Base-by-base conservation (phyloP, 2,329 filamentous ascomycete species). In the Sarocladiaceae sp. region DNA sequence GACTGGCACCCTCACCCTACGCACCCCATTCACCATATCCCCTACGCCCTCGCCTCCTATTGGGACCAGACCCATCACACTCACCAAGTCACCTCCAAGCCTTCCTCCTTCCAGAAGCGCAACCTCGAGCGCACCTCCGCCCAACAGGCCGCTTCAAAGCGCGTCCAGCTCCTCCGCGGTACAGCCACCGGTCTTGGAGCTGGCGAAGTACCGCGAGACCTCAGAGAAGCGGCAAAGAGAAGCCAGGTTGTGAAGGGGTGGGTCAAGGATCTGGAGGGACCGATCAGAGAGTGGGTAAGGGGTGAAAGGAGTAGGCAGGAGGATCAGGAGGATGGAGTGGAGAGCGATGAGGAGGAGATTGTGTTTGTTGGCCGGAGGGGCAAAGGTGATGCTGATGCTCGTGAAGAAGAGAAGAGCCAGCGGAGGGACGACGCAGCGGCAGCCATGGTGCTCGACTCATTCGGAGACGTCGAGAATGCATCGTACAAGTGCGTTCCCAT, bases 1-100 rank as follows among this genome's bases (percentile, higher is more conserved):
- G 93, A 98, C 66, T 96, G 86, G 83, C 77, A 85, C 55, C 77
- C 91, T 39, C 81, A 78, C 33, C 88, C 91, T 2, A 93, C 90
- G 12, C 80, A 96, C 62, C 83, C 82, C 4, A 76, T 88, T 42
- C 82, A 84, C 55, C 69, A 76, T 47, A 81, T 96, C 13, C 93
- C 90, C 0, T 97, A 97, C 69, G 89, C 91, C 58, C 74, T 96
- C 45, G 91, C 91, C 2, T 80, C 85, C 13, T 78, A 88, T 50
- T 95, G 89, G 88, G 89, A 95, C 55, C 61, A 61, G 45, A 5
- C 26, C 26, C 40, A 20, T 13, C 26, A 3, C 18, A 29, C 11
- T 53, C 70, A 67, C 51, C 71, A 70, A 13, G n/a, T 16, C 37
- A 35, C 7, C 10, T 7, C 10, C 19, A 20, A 15, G 7, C 24